A percentile compares a stretch with the other conserved stretches of the same genome.
phyloP scores from a whole-genome alignment of 164 flowering plant species.

The Berberis vulgaris region DNA sequence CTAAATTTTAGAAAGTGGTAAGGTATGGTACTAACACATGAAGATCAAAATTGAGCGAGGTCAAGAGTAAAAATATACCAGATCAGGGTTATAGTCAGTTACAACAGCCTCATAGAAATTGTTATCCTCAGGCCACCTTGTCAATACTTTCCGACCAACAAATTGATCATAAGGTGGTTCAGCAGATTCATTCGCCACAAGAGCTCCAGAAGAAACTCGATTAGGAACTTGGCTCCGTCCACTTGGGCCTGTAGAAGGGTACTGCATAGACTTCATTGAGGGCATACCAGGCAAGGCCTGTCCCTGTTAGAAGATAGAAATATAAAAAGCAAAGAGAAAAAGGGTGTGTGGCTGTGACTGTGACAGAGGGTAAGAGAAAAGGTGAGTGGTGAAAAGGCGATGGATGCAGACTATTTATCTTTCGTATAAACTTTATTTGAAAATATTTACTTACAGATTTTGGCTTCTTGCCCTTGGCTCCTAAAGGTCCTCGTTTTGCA shows the following conservation, averaged over 20 bases:
- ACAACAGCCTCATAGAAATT: constrained; percentile 91
- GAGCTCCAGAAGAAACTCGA: constrained; percentile 42
- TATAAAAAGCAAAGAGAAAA: background rate
- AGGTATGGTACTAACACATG: background rate
- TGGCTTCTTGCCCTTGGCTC: constrained; percentile 36
- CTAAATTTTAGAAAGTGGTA: constrained; percentile 6
- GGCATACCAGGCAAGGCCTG: constrained; percentile 29
- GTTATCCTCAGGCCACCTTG: constrained; percentile 96
- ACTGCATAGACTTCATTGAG: constrained; percentile 35
- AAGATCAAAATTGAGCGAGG: background rate
- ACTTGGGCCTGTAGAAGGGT: constrained; percentile 42
- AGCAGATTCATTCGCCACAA: constrained; percentile 38
- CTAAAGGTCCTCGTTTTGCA: constrained; percentile 23
- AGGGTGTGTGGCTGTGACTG: background rate
- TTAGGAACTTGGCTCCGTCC: constrained; percentile 56
- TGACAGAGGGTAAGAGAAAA: background rate
- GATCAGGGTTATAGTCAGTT: constrained; percentile 41
- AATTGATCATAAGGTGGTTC: constrained; percentile 40
- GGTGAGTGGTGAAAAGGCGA: too few relatives aligned
- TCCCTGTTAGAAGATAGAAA: constrained; percentile 7
- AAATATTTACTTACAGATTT: constrained; percentile 37
- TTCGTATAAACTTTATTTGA: background rate
- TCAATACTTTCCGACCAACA: constrained; percentile 81
- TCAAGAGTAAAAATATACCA: constrained; percentile 34
- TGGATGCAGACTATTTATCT: too few relatives aligned